Base-by-base conservation (phyloP, 2,329 filamentous ascomycete genomes). In the Fusarium sp. region DNA sequence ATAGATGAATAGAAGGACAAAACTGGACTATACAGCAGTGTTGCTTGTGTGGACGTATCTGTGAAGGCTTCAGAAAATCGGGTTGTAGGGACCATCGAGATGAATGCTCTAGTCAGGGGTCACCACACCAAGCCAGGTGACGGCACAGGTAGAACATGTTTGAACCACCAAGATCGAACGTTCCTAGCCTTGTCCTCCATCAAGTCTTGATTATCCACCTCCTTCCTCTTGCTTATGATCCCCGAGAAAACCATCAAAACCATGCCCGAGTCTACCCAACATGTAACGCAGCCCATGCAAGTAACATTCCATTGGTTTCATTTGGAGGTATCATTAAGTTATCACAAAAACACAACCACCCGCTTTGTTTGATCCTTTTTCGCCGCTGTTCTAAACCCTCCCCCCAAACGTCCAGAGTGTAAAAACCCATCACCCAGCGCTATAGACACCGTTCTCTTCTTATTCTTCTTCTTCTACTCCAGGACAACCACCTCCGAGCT, bases 241-340 rank as follows among this genome's bases (percentile, higher is more conserved):
- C 42, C 5, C 22, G 18, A 18, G 14, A 47, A 4, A 47, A 2
- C 42, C 42, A 47, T 27, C 14, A 27, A 8, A 47, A 47, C 22
- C 42, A 47, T 47, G 14, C 14, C 42, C 8, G 27, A 27, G 25
- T 8, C 45, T 6, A 40, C 13, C 20, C 13, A 25, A 45, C 45
- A 50, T 16, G 7, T n/a, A 52, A 31, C 47, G 18, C 18, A 35
- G 13, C 50, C 31, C 47, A 52, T 52, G 18, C 16, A 52, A 56
- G 31, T 72, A 60, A 63, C 68, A 77, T 70, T 75, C 66, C 66
- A 72, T 68, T 54, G 62, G 42, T 71, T 72, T 73, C 74, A 69
- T 75, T 76, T 73, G 70, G 73, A 80, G 79, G 79, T 81, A 81
- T 81, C 79, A 80, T 81, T 76, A 75, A 77, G 70, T 63, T 76